These are phyloP conservation scores for Tremella mesenterica DNA, from an alignment of 768 basidiomycete genomes.

Conservation along the genomic window DNA sequence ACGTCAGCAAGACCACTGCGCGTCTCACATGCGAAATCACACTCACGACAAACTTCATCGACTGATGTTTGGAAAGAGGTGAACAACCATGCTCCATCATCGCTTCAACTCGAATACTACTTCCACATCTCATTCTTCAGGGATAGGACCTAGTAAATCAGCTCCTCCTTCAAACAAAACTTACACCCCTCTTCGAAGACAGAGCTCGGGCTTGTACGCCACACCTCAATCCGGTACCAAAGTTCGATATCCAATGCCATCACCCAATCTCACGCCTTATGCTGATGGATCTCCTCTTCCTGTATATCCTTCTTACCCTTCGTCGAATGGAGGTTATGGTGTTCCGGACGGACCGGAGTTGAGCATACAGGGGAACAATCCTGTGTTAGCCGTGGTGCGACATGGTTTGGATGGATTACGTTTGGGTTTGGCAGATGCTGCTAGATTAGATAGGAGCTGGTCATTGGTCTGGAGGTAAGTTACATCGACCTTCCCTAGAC, in stretches of 20 bases:
- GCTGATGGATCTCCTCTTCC: not conserved
- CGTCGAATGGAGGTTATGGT: not conserved
- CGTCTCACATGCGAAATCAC: too few relatives aligned
- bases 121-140: too few relatives aligned
- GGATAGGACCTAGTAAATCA: too few relatives aligned
- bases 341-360: too few relatives aligned
- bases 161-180: slow-evolving; percentile 16
- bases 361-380: too few relatives aligned
- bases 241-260: slow-evolving; percentile 24
- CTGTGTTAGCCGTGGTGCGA: too few relatives aligned
- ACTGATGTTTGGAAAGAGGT: too few relatives aligned
- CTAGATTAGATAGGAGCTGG: slow-evolving; percentile 29
- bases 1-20: too few relatives aligned
- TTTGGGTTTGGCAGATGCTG: slow-evolving; percentile 33
- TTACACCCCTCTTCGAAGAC: slow-evolving; percentile 30
- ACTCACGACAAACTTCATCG: too few relatives aligned
- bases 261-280: slow-evolving; percentile 1
- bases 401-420: slow-evolving; percentile 13
- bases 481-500: not conserved
- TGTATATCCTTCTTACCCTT: slow-evolving; percentile 1
- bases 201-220: slow-evolving; percentile 22
- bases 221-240: slow-evolving; percentile 8
- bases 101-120: not conserved
- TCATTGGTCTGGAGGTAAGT: slow-evolving; percentile 39
- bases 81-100: not conserved